Evolutionary conservation across 768 basidiomycete species (phyloP).

Genomic region (Clathrus columnatus): DNA sequence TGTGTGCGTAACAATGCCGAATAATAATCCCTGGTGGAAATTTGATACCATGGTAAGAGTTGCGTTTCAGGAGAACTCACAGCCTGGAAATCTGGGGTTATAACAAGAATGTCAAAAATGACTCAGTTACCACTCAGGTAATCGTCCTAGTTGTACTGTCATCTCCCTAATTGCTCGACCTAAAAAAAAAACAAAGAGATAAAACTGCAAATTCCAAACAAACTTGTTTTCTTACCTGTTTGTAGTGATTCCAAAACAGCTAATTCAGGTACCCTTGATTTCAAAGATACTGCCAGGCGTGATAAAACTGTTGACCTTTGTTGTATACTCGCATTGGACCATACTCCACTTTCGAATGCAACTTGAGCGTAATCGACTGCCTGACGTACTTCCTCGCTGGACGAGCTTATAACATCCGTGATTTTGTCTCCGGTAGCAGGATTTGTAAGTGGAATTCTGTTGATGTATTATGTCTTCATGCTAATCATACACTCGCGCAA

Average conservation of each 20-base stretch:
- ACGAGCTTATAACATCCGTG: constrained; percentile 38
- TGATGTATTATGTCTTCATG: not conserved
- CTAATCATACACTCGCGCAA: not conserved
- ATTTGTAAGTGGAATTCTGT: constrained; percentile 50
- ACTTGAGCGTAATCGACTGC: constrained; percentile 49
- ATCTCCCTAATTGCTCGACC: constrained; percentile 71
- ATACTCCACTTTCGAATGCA: constrained; percentile 56
- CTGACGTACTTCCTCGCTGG: constrained; percentile 39
- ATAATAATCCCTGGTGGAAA: constrained; percentile 80
- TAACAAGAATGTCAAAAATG: not conserved
- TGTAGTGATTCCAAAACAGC: constrained; percentile 64
- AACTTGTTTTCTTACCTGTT: constrained; percentile 42
- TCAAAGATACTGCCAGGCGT: constrained; percentile 54
- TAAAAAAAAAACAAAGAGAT: not conserved
- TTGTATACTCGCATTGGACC: constrained; percentile 55
- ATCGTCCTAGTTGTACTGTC: constrained; percentile 63
- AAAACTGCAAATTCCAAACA: not conserved
- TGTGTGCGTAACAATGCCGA: constrained; percentile 65
- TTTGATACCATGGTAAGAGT: not conserved
- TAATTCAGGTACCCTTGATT: constrained; percentile 46
- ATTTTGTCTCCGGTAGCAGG: constrained; percentile 59
- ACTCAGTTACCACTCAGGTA: constrained; percentile 72
- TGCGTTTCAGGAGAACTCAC: not conserved
- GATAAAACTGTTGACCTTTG: constrained; percentile 58
- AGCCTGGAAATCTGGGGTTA: not conserved